Evolutionary conservation across 768 basidiomycete species (phyloP), one percentile per base, ranked within the genome.

Genomic region (Rhodocollybia butyracea): DNA sequence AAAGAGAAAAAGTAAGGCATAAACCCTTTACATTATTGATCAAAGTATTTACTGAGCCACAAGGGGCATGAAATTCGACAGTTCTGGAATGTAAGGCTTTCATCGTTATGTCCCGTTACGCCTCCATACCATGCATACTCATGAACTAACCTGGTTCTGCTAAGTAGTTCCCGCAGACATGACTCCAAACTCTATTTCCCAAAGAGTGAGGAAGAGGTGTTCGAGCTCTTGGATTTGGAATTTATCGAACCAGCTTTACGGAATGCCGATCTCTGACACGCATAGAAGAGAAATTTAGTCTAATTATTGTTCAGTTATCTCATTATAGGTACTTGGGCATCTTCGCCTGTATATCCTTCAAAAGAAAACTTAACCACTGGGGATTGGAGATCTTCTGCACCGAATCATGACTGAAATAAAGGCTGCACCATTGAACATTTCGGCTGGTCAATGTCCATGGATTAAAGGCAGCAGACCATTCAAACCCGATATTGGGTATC

Each of bases 41-140:
- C 13, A 30, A 47, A 41, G 30, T 6, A 54, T n/a, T 42, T 22
- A 56, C 51, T n/a, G n/a, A 24, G 47, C 41, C 46, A 0, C 7
- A 50, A 89, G 89, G 58, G 86, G 86, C n/a, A 66, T 90, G 64
- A 91, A 89, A 65, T 94, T 94, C 57, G 89, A 92, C 67, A 91
- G 88, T 61, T 83, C 84, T 12, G 91, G 88, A 45, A 79, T 93
- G 89, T 89, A 65, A 68, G 84, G 56, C 21, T 17, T 38, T 52
- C 31, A n/a, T n/a, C n/a, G n/a, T n/a, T n/a, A n/a, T n/a, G n/a
- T n/a, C n/a, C n/a, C n/a, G n/a, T n/a, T n/a, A n/a, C n/a, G n/a
- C n/a, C n/a, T n/a, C n/a, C n/a, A n/a, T 52, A 21, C 53, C 24
- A 27, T 51, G 24, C 11, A 53, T 42, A 50, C 46, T 42, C 32